These are phyloP conservation scores for Tillandsia fasciculata DNA, from an alignment of 176 grass and related monocot genomes.

Conservation along the genomic window DNA sequence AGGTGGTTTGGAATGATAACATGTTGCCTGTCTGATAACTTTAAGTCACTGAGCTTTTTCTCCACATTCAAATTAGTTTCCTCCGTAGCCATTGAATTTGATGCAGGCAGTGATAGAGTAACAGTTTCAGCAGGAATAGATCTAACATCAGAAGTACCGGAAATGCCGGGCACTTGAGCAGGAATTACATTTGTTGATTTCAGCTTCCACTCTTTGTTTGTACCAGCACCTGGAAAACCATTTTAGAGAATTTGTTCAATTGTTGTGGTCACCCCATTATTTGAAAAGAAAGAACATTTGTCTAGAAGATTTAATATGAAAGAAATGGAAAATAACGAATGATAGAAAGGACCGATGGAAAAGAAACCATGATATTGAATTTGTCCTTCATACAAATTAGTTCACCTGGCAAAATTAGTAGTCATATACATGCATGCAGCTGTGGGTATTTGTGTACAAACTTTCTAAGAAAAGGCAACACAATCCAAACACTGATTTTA, in stretches of 20 bases:
- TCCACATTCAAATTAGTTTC: constrained; percentile 24
- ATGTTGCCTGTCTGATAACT: constrained; percentile 51
- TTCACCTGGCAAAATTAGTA: too few species aligned
- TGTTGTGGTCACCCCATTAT: not conserved
- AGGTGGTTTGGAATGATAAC: constrained; percentile 90
- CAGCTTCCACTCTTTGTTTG: constrained; percentile 90
- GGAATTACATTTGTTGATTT: constrained; percentile 46
- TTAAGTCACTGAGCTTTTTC: constrained; percentile 32
- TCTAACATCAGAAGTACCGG: constrained; percentile 24
- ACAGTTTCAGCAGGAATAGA: constrained; percentile 30
- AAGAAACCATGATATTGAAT: too few species aligned
- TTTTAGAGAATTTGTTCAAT: not conserved
- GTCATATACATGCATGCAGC: too few species aligned
- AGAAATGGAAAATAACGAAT: too few species aligned
- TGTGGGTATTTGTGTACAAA: too few species aligned
- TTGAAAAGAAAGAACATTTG: not conserved
- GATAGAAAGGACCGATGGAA: too few species aligned
- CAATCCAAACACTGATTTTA: too few species aligned
- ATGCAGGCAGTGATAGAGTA: constrained; percentile 28
- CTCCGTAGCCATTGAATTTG: constrained; percentile 25
- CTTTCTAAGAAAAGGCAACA: too few species aligned
- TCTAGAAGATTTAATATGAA: too few species aligned
- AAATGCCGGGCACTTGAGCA: constrained; percentile 26
- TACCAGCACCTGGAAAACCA: constrained; percentile 34
- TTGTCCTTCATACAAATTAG: too few species aligned